phyloP scores from a whole-genome alignment of 345 rosid genomes.

The Acer negundo region DNA sequence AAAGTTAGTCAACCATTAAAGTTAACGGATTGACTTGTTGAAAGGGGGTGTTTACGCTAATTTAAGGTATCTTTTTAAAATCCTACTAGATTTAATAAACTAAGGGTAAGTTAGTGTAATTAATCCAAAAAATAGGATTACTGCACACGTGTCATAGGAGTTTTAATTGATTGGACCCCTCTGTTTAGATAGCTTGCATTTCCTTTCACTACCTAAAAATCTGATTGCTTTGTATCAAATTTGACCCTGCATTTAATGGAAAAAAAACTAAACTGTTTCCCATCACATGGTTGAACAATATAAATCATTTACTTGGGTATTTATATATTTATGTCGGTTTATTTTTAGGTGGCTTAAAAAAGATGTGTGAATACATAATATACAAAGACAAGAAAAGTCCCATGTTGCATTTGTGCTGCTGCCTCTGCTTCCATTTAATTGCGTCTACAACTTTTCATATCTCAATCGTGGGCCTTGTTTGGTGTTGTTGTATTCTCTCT shows the following conservation, averaged over 20 bases:
- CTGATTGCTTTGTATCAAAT: constrained; percentile 12
- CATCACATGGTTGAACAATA: constrained; percentile 9
- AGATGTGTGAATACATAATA: constrained; percentile 30
- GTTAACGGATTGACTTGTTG: too few species aligned
- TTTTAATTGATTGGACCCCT: constrained; percentile 10
- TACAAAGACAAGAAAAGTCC: constrained; percentile 15
- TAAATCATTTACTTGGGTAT: background rate
- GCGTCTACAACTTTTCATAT: constrained; percentile 24
- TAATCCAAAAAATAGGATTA: too few species aligned
- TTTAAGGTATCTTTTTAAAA: too few species aligned
- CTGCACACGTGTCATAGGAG: background rate
- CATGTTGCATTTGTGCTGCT: constrained; percentile 9
- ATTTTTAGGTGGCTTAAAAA: background rate
- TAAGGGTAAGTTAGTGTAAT: too few species aligned
- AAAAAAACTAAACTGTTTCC: background rate
- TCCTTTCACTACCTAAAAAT: constrained; percentile 12
- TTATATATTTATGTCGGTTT: too few species aligned
- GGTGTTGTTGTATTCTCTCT: background rate
- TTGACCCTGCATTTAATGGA: background rate
- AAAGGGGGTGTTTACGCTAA: too few species aligned
- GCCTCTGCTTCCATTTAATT: constrained; percentile 11
- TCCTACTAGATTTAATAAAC: too few species aligned
- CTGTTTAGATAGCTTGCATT: constrained; percentile 26
- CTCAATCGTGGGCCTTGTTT: constrained; percentile 33
- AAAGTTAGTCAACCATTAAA: too few species aligned